A percentile compares a stretch with the other conserved stretches of the same genome.
phyloP scores from a whole-genome alignment of 345 rosid species.

The Ceriops zippeliana region DNA sequence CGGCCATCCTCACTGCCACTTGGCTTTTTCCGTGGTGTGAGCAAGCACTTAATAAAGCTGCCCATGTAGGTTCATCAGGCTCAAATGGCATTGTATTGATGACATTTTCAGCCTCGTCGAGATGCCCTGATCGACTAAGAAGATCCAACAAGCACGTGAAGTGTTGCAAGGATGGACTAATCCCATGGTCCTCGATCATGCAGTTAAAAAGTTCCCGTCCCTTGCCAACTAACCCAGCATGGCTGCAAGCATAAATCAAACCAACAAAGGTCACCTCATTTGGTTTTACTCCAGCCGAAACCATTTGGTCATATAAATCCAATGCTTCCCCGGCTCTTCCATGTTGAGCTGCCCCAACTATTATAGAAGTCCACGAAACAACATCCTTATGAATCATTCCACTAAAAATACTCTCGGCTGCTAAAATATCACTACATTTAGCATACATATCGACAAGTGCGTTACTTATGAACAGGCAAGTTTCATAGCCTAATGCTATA shows the following conservation, averaged over 20 bases:
- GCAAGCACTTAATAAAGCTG: conserved; percentile 73
- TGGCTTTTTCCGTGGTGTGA: conserved; percentile 48
- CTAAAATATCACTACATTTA: conserved; percentile 67
- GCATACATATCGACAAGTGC: conserved; percentile 83
- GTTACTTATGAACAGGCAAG: conserved; percentile 62
- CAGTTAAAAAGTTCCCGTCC: conserved; percentile 59
- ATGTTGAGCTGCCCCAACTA: conserved; percentile 80
- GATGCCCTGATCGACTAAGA: conserved; percentile 69
- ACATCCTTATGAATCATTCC: conserved; percentile 54
- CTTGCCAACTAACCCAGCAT: conserved; percentile 58
- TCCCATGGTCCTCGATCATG: conserved; percentile 48
- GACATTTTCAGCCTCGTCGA: conserved; percentile 61
- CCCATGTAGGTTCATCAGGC: conserved; percentile 87
- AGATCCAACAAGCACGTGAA: conserved; percentile 78
- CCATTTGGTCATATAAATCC: conserved; percentile 58
- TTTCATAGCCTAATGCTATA: conserved; percentile 46
- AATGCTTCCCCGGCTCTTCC: conserved; percentile 64
- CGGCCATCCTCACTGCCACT: conserved; percentile 50
- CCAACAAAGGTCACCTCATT: conserved; percentile 79
- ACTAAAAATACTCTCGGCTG: conserved; percentile 50
- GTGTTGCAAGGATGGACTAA: conserved; percentile 68
- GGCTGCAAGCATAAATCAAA: conserved; percentile 78
- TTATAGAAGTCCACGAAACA: conserved; percentile 77
- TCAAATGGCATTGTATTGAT: conserved; percentile 57
- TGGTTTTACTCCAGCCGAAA: conserved; percentile 59